Percentiles rank a stretch among this genome's conserved stretches.
Conservation (phyloP, 768 basidiomycete genomes). For the Termitomyces heimii region DNA sequence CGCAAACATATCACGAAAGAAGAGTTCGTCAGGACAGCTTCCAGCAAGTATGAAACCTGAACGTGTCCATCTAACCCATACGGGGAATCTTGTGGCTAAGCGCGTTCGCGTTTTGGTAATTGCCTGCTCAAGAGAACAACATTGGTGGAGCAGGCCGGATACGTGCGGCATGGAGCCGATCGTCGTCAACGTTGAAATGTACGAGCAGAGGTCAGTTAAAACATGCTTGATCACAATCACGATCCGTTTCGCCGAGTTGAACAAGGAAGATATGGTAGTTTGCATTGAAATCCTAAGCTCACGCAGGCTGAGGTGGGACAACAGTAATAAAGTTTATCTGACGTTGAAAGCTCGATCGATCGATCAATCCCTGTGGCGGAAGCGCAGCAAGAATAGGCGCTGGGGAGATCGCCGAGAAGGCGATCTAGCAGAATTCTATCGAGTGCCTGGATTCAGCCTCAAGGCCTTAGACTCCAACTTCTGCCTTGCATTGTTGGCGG, state of each 20-base stretch:
- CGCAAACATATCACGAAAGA: neutral
- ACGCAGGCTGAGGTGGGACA: too few species aligned
- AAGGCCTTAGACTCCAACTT: too few species aligned
- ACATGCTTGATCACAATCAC: too few species aligned
- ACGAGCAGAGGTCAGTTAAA: too few species aligned
- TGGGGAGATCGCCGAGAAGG: neutral
- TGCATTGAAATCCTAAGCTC: neutral
- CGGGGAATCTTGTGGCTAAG: neutral
- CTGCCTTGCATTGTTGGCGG: neutral
- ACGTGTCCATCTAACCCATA: neutral
- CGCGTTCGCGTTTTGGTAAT: neutral
- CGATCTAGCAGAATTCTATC: neutral
- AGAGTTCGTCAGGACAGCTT: neutral
- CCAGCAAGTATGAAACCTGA: neutral
- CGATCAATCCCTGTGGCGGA: neutral
- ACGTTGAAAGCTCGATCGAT: neutral
- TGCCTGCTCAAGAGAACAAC: neutral
- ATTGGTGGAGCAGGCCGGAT: neutral
- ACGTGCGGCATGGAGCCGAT: neutral
- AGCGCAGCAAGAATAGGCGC: neutral
- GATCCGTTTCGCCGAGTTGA: neutral
- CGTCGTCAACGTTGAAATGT: neutral
- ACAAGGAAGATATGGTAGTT: neutral
- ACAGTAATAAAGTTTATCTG: neutral
- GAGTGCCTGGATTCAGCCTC: neutral